Base-by-base conservation (phyloP, 495 filamentous ascomycete species). In the Penicillium cataractarum region DNA sequence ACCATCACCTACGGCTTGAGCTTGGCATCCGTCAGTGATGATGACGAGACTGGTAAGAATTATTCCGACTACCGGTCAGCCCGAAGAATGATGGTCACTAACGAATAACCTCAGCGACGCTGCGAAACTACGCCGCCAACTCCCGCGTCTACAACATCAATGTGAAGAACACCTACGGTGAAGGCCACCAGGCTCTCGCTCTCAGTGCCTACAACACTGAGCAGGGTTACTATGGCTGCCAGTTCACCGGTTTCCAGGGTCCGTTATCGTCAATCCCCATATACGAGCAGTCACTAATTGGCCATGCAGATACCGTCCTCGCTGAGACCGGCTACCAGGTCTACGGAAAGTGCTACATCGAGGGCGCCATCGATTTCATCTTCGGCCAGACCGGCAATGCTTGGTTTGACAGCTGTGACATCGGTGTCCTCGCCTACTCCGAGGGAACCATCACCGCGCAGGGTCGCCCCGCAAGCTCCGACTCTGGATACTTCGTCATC, bases 291-390 rank as follows among this genome's bases (percentile, higher is more conserved):
- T 9, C 3, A 6, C 24, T 61, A 15, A 33, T 44, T 55, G 40
- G 42, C 46, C 29, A 46, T n/a, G 0, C 26, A 66, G 87, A 89
- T 64, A 89, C 87, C 2, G 54, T 89, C 27, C 74, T 88, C 5
- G 82, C 85, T 13, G 74, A 89, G 55, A 75, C 70, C n/a, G 87
- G 87, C 32, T 65, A 73, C 52, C 85, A 89, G 62, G 63, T 88
- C n/a, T 90, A 84, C 73, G 79, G 75, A 17, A 72, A 74, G 22
- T 81, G 78, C 66, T 74, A 80, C 51, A 86, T 90, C 62, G 75
- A 82, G 60, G 88, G 88, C 13, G 83, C 83, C 12, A 84, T 84
- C 22, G 88, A 90, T 66, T 89, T 89, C 66, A 84, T 90, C 65
- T 90, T 89, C 71, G 88, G 88, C 7, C 84, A 87, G 71, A 71